Base-by-base conservation (phyloP, 371 early-diverging fungal species). In the Syncephalastrum sp. region DNA sequence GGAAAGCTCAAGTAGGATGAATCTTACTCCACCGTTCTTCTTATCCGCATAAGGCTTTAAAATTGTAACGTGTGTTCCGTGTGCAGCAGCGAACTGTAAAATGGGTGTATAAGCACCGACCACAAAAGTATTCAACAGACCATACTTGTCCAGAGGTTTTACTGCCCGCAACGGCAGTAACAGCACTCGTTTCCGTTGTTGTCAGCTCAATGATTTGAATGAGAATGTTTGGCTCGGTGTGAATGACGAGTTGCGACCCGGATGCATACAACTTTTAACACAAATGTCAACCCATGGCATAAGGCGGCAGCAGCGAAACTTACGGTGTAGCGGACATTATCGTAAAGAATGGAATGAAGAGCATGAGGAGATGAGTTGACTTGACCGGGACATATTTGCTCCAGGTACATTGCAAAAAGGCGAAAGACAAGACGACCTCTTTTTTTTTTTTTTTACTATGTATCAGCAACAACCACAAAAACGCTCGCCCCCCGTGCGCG, bases 331-430 rank as follows among this genome's bases (percentile, higher is more conserved):
- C 83, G 72, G 47, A 68, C 67, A 10, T 72, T 59, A 6, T 75
- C 60, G 61, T 76, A 82, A 17, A 69, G 50, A 63, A 75, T 70
- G 12, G 75, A 64, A 61, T 78, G 71, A 51, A 83, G 69, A 16
- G 82, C 79, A 56, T 86, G 86, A 16, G 68, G 56, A 33, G 70
- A 59, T n/a, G 75, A 70, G 69, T 84, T 81, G 50, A 75, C 76
- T 74, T 86, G 84, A 29, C 86, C 86, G 15, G 84, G 79, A 55
- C 82, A 83, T 57, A 77, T 79, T 59, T 84, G 83, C 67, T 83
- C 83, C 53, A 83, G 70, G 48, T 80, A 77, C 86, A 86, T 86
- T 48, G 29, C 38, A 33, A 33, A 33, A 33, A 33, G 7, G 38
- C 10, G 8, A 0, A 33, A 33, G 38, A 33, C 38, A 33, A 33